Conservation (phyloP, 805 yeast genomes). For the Ogataea dorogensis region DNA sequence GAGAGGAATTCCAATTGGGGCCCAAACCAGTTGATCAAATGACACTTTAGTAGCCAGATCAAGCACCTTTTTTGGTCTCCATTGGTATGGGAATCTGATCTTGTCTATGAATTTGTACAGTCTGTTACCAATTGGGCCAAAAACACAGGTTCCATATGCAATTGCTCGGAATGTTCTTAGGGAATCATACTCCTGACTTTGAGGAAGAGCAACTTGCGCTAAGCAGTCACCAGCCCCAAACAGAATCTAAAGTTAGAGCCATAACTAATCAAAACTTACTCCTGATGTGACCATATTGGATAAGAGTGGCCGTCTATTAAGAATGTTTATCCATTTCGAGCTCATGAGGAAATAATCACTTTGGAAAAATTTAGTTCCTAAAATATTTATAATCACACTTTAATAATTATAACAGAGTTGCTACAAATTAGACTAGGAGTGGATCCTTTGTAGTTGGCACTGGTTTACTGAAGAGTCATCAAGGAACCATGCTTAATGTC, state of each 20-base stretch:
- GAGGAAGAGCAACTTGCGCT: conserved; percentile 60
- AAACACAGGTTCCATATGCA: conserved; percentile 68
- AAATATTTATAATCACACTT: too few species aligned
- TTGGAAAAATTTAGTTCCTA: conserved; percentile 1
- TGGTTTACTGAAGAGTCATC: too few species aligned
- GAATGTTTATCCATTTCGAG: neutral
- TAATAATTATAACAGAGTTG: too few species aligned
- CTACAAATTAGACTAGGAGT: too few species aligned
- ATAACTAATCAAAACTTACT: conserved; percentile 19
- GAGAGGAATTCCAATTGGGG: conserved; percentile 74
- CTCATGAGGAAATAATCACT: conserved; percentile 2
- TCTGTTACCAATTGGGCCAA: conserved; percentile 70
- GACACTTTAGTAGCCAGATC: conserved; percentile 52
- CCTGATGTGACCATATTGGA: conserved; percentile 51
- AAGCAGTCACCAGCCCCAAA: conserved; percentile 75
- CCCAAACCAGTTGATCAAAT: conserved; percentile 71
- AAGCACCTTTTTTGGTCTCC: conserved; percentile 12
- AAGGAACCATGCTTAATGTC: too few species aligned
- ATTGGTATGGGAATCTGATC: conserved; percentile 38
- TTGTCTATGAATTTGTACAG: conserved; percentile 60
- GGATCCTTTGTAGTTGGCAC: too few species aligned
- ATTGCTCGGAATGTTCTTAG: conserved; percentile 61
- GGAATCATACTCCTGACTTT: conserved; percentile 41
- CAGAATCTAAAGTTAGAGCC: conserved; percentile 8
- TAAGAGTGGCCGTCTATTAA: conserved; percentile 3